Evolutionary conservation across 2,329 filamentous ascomycete genomes (phyloP).

Genomic region (Colletotrichum euphorbiae): DNA sequence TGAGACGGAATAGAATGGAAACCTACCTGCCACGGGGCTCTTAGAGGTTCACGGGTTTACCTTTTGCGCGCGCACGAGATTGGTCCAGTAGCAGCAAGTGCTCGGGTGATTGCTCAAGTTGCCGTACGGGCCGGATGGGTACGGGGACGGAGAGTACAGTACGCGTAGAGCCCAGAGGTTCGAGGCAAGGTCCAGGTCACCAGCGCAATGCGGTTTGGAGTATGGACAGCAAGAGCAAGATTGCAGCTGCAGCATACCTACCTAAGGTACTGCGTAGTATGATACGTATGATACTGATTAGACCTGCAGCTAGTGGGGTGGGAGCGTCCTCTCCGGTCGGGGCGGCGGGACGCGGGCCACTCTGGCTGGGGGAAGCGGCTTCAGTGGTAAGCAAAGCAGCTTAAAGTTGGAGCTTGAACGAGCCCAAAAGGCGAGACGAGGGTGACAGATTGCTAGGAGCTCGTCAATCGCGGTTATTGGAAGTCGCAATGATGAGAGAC

Average conservation of each 20-base stretch:
- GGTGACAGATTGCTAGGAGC: background rate
- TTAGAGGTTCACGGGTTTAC: conserved; percentile 13
- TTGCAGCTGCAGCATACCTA: conserved; percentile 31
- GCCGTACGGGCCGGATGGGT: conserved; percentile 6
- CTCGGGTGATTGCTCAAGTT: conserved; percentile 28
- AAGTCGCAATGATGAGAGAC: background rate
- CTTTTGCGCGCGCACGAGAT: conserved; percentile 5
- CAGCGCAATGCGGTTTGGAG: background rate
- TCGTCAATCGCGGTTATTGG: conserved; percentile 1
- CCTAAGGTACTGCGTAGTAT: no score
- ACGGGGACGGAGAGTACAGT: background rate
- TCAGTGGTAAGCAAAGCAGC: no score
- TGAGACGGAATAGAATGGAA: conserved; percentile 9
- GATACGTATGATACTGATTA: conserved; percentile 33
- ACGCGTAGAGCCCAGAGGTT: no score
- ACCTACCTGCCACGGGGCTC: conserved; percentile 3
- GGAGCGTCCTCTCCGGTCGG: conserved; percentile 31
- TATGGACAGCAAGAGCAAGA: conserved; percentile 8
- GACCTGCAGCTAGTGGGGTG: conserved; percentile 35
- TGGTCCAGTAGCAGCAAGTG: conserved; percentile 31
- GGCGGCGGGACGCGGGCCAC: conserved; percentile 30
- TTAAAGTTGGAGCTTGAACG: conserved; percentile 19
- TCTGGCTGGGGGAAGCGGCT: background rate
- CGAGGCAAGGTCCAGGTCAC: background rate
- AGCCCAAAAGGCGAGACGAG: background rate